Evolutionary conservation across 1,284 basidiomycete genomes (phyloP), one percentile per base, ranked within the genome.

Genomic region (Boletellus deceptivus): DNA sequence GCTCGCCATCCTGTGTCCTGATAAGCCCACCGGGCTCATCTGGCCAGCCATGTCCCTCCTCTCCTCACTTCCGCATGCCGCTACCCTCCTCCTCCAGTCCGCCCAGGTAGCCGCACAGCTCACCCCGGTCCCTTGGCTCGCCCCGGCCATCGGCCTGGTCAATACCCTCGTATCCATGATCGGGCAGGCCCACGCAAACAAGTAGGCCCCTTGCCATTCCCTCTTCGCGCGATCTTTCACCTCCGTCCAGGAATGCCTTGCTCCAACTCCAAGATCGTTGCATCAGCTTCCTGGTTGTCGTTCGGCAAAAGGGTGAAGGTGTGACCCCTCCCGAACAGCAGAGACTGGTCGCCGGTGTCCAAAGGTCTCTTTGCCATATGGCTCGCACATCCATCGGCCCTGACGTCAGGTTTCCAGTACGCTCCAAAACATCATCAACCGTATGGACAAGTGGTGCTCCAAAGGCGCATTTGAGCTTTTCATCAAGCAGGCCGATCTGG

Each of bases 41-140:
- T 49, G 18, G 44, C 37, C 38, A n/a, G 25, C 7, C 49, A 69
- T 68, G 67, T 54, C 57, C 1, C 24, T n/a, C 42, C 42, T 61
- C 14, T 52, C 59, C 31, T 35, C 55, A 7, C n/a, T 56, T 22
- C 51, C 55, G 3, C 37, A 54, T 42, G 57, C 53, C 0, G 37
- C 57, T 9, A 18, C 48, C 1, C 11, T 64, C 43, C 22, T 62
- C 27, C 38, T 69, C 33, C 43, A 54, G 3, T 53, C 60, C 3
- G 72, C 75, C 13, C 73, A 77, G 55, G 63, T 76, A 6, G 64
- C 75, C 17, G 73, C 79, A 11, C 61, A 75, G 48, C 73, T 80
- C 36, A 64, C 72, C 17, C 78, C 79, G 8, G 61, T 80, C 5
- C 80, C 80, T 33, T 78, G 70, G 45, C 62, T 82, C 16, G 66